Conservation (phyloP, 805 yeast species). For the Komagataella pseudopastoris region DNA sequence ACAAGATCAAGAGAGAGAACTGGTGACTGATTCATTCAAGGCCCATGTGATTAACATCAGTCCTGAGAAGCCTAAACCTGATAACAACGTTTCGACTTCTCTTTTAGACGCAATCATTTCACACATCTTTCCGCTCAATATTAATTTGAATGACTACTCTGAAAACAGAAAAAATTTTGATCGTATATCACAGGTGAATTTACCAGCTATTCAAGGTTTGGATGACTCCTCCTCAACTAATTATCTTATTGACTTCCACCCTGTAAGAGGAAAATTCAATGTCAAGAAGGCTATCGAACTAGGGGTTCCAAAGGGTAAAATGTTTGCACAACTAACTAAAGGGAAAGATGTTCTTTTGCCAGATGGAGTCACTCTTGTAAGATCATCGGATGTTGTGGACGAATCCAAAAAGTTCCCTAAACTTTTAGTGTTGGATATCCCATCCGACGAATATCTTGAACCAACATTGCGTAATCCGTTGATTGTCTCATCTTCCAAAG, state of each 20-base stretch:
- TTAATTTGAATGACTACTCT: slow-evolving; percentile 1
- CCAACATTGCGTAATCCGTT: background rate
- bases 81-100: slow-evolving; percentile 2
- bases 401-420: slow-evolving; percentile 44
- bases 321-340: slow-evolving; percentile 42
- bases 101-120: slow-evolving; percentile 6
- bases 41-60: background rate
- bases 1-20: background rate
- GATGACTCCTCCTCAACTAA: slow-evolving; percentile 30
- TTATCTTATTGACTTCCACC: slow-evolving; percentile 53
- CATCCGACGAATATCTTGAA: slow-evolving; percentile 31
- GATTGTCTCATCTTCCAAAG: slow-evolving; percentile 5
- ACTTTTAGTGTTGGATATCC: slow-evolving; percentile 62
- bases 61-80: background rate
- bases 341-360: slow-evolving; percentile 45
- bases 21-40: background rate
- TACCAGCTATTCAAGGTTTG: slow-evolving; percentile 10
- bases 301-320: slow-evolving; percentile 47
- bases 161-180: slow-evolving; percentile 6
- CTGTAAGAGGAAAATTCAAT: slow-evolving; percentile 68
- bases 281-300: slow-evolving; percentile 49
- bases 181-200: slow-evolving; percentile 6
- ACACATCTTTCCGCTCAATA: slow-evolving; percentile 13
- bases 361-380: slow-evolving; percentile 37
- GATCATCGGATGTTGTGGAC: slow-evolving; percentile 63